Evolutionary conservation across 225 moss, liverwort and hornwort genomes (phyloP), one percentile per base, ranked within the genome.

Genomic region (Sphagnum tenellum): DNA sequence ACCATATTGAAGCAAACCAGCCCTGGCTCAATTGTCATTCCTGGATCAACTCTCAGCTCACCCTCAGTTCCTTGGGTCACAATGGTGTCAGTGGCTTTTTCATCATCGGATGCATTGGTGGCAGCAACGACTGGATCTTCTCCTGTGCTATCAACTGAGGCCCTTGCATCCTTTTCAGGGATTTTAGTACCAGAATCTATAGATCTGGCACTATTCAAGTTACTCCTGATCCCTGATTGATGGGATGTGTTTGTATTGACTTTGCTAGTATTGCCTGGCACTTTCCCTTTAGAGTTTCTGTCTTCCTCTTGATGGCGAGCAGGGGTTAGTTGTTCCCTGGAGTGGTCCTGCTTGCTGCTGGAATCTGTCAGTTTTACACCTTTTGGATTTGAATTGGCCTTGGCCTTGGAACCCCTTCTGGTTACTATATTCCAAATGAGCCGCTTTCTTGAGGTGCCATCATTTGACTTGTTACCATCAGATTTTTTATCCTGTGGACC

Each of bases 1-100:
- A 92, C 61, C 78, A 74, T 81, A 66, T 92, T 96, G 13, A 63
- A 67, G 65, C 88, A 89, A 44, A 89, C 75, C 8, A 92, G 78
- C 45, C 89, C 72, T 69, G 77, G 82, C 59, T 92, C 92, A 59
- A 83, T 70, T 58, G 70, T 69, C 60, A 76, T 79, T 48, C 55
- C 74, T 29, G 29, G 29, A 29, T 29, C 29, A 29, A 29, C 29
- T 29, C 29, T 29, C 29, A 29, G 29, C 29, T 29, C 29, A 29
- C 29, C 29, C 45, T 63, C 48, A 7, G 63, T 65, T 44, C 57
- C 52, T 64, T 73, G 46, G 69, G 71, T 64, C 64, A 70, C 70
- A 69, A 67, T 66, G 47, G 50, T 68, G 55, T 73, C 73, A 60
- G 53, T 50, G 51, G 66, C 46, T 29, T 79, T 62, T 49, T 66